Base-by-base conservation (phyloP, 768 basidiomycete species). In the Austroboletus eburneus region DNA sequence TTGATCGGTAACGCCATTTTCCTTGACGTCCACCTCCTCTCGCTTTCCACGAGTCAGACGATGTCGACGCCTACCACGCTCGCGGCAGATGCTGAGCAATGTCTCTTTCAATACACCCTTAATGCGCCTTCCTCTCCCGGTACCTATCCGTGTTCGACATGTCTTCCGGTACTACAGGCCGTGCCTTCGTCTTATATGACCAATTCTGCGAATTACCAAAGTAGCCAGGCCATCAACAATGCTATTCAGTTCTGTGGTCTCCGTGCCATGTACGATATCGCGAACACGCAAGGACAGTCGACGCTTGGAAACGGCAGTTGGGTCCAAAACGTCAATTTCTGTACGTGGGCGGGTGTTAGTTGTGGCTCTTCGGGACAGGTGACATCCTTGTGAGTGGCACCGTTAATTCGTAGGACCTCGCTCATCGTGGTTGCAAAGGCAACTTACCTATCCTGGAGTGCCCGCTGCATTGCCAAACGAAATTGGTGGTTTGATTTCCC, bases 191-290 rank as follows among this genome's bases (percentile, higher is more conserved):
- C 68, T n/a, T 65, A 62, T 36, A 51, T 57, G 45, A 52, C 63
- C 8, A 54, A 13, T 41, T 44, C 60, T 14, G 60, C 63, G 21
- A 66, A 71, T 41, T 39, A 63, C 17, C 60, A 72, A 50, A 62
- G 69, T 24, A 41, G 61, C 17, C 65, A 69, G 48, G 42, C 51
- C 21, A 60, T 71, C 39, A 46, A 49, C 27, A 67, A 69, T 25
- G 71, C 70, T 5, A 43, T 73, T 1, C 76, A 78, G 51, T 78
- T 78, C 49, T 78, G 76, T 47, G 64, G 75, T 12, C 63, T 78
- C 25, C 63, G 72, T 6, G 63, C 72, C 10, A 54, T 78, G 50
- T 76, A 71, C 52, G 70, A 71, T 41, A 65, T 63, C 2, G 57
- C 72, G 9, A 57, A 65, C 14, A 50, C 59, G 14, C 57, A 62